phyloP scores from a whole-genome alignment of 2,329 filamentous ascomycete genomes.

The Cadophora malorum region DNA sequence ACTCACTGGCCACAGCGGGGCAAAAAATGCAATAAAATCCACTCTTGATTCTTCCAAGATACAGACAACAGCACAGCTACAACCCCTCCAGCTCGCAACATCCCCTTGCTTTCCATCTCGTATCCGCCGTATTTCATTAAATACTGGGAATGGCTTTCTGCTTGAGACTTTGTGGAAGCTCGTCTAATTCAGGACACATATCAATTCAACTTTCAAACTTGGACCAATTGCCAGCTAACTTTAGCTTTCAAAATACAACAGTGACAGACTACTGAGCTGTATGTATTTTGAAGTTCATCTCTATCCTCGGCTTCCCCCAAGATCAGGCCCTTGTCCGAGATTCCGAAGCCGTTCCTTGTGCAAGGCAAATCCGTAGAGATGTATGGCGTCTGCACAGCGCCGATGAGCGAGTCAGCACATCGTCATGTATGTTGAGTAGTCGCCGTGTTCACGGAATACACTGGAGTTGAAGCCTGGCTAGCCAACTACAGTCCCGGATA shows the following conservation, averaged over 20 bases:
- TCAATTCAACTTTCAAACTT: background rate
- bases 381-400: constrained; percentile 19
- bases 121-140: background rate
- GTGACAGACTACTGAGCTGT: background rate
- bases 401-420: constrained; percentile 13
- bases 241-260: constrained; percentile 2
- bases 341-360: background rate
- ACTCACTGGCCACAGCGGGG: constrained; percentile 5
- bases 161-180: background rate
- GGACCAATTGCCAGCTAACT: constrained; percentile 2
- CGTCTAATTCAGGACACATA: background rate
- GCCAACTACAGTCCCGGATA: constrained; percentile 1
- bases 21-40: constrained; percentile 1
- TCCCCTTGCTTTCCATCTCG: background rate
- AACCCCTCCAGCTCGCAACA: background rate
- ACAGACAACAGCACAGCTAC: background rate
- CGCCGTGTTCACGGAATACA: background rate
- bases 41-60: constrained; percentile 5
- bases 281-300: background rate
- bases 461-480: background rate
- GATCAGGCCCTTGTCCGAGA: constrained; percentile 4
- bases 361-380: background rate
- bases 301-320: background rate
- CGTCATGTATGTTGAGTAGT: constrained; percentile 6
- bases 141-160: background rate